These are phyloP conservation scores for Vaccinium darrowii DNA, from an alignment of 148 eudicot species.

Conservation along the genomic window DNA sequence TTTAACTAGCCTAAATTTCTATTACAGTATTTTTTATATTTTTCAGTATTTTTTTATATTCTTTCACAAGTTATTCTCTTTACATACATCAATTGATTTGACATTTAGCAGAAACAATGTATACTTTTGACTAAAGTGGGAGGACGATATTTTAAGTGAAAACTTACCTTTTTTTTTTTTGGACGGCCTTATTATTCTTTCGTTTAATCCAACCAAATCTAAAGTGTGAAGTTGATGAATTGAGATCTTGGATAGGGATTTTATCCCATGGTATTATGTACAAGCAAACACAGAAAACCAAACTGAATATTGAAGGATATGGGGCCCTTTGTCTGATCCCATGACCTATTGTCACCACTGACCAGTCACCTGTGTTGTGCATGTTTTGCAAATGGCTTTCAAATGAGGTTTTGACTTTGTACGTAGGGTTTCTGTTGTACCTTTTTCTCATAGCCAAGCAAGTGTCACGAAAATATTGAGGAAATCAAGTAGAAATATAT, in stretches of 20 bases:
- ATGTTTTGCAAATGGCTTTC: neutral
- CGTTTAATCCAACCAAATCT: neutral
- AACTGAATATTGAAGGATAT: neutral
- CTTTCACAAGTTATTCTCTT: too few relatives aligned
- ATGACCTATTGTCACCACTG: neutral
- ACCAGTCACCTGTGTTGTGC: neutral
- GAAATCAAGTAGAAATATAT: neutral
- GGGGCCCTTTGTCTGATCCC: neutral
- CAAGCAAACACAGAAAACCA: neutral
- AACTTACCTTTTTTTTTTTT: too few relatives aligned
- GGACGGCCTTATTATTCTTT: too few relatives aligned
- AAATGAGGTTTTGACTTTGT: neutral
- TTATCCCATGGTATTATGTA: neutral
- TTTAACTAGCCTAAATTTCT: too few relatives aligned
- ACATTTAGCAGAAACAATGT: too few relatives aligned
- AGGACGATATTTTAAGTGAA: too few relatives aligned
- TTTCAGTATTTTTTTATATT: too few relatives aligned
- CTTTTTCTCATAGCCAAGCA: neutral
- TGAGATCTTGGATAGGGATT: neutral
- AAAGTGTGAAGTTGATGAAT: neutral
- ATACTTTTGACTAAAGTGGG: too few relatives aligned
- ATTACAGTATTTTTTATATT: too few relatives aligned
- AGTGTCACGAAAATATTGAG: neutral
- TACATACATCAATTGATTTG: too few relatives aligned
- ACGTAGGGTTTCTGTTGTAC: neutral